Conservation (phyloP, 1,139 yeast genomes). For the Taphrina flavorubra region DNA sequence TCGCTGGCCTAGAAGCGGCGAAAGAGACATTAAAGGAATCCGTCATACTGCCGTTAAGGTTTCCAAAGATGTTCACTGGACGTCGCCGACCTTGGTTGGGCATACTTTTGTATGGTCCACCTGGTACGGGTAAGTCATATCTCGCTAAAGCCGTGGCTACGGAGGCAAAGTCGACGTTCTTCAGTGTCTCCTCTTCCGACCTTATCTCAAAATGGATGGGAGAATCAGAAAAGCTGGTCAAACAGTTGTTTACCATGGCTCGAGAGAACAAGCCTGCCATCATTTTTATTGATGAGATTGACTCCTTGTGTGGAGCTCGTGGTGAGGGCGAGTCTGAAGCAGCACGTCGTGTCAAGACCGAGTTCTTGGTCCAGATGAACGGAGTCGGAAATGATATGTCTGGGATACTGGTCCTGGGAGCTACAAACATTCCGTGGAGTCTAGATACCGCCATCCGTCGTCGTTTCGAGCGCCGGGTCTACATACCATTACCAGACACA, state of each 20-base stretch:
- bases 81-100: slow-evolving; percentile 94
- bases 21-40: slow-evolving; percentile 98
- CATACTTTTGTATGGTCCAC: slow-evolving; percentile 92
- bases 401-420: slow-evolving; percentile 95
- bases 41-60: slow-evolving; percentile 89
- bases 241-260: slow-evolving; percentile 93
- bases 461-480: slow-evolving; percentile 85
- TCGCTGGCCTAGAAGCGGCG: slow-evolving; percentile 94
- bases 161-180: slow-evolving; percentile 94
- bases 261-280: slow-evolving; percentile 93
- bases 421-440: slow-evolving; percentile 99
- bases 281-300: slow-evolving; percentile 96
- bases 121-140: slow-evolving; percentile 98
- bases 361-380: slow-evolving; percentile 94
- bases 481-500: slow-evolving; percentile 89
- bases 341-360: slow-evolving; percentile 92
- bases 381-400: slow-evolving; percentile 95
- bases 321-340: slow-evolving; percentile 99
- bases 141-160: slow-evolving; percentile 98
- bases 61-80: slow-evolving; percentile 93
- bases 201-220: slow-evolving; percentile 99
- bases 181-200: slow-evolving; percentile 92
- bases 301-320: slow-evolving; percentile 96
- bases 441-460: slow-evolving; percentile 96
- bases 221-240: slow-evolving; percentile 75